These are phyloP conservation scores for Psilocybe sp. DNA, from an alignment of 768 basidiomycete genomes.

Conservation along the genomic window DNA sequence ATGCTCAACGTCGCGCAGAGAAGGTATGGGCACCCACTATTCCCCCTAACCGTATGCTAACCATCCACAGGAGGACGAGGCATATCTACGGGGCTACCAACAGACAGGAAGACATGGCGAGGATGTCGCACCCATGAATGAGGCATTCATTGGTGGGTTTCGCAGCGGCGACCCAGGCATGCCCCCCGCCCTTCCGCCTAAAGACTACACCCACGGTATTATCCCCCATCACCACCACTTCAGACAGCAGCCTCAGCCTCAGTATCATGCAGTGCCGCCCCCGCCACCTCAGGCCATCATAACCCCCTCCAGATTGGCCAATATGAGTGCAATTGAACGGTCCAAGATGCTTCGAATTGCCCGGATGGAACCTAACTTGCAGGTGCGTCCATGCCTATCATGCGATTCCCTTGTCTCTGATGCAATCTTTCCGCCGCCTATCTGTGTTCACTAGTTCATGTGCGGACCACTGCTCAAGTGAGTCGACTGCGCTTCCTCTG, in stretches of 20 bases:
- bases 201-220: slow-evolving; percentile 33
- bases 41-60: slow-evolving; percentile 3
- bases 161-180: slow-evolving; percentile 29
- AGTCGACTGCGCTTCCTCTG: slow-evolving; percentile 7
- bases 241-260: slow-evolving; percentile 12
- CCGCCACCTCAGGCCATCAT: slow-evolving; percentile 27
- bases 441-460: slow-evolving; percentile 58
- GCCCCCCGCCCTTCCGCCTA: slow-evolving; percentile 48
- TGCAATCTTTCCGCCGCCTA: not conserved
- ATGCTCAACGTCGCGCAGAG: slow-evolving; percentile 59
- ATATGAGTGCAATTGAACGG: slow-evolving; percentile 61
- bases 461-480: slow-evolving; percentile 78
- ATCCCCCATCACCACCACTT: slow-evolving; percentile 7
- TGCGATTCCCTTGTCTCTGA: slow-evolving; percentile 2
- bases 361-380: slow-evolving; percentile 78
- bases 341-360: slow-evolving; percentile 55
- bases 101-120: slow-evolving; percentile 49
- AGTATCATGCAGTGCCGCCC: slow-evolving; percentile 10
- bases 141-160: slow-evolving; percentile 60
- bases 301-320: slow-evolving; percentile 39
- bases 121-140: slow-evolving; percentile 58
- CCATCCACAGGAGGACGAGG: slow-evolving; percentile 29
- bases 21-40: slow-evolving; percentile 34
- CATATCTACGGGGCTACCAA: slow-evolving; percentile 23
- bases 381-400: slow-evolving; percentile 31